Conservation (phyloP, 768 basidiomycete species). For the Macrolepiota dolichaula region DNA sequence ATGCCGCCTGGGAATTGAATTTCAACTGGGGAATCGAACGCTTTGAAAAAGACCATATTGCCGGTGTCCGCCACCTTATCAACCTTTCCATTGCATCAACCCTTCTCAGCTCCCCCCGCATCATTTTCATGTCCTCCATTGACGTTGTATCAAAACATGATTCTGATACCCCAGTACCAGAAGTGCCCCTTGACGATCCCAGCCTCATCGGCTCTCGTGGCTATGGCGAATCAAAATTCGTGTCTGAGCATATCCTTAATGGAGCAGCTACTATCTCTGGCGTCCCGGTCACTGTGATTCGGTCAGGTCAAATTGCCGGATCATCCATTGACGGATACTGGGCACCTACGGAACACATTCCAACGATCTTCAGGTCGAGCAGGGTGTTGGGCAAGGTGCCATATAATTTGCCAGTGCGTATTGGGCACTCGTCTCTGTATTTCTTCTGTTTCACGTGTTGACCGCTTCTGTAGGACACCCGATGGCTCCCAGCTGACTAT, state of each 20-base stretch:
- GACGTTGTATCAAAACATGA: constrained; percentile 3
- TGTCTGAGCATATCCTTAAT: constrained; percentile 8
- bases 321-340: constrained; percentile 10
- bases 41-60: constrained; percentile 11
- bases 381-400: constrained; percentile 8
- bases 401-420: constrained; percentile 8
- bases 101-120: background rate
- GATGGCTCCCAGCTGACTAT: constrained; percentile 12
- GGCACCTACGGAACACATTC: constrained; percentile 12
- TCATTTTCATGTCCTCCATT: constrained; percentile 13
- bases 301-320: constrained; percentile 11
- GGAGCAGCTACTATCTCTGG: background rate
- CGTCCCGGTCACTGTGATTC: constrained; percentile 10
- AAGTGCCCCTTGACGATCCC: constrained; percentile 8
- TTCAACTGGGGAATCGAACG: constrained; percentile 14
- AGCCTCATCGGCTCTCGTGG: background rate
- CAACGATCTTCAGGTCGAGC: constrained; percentile 9
- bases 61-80: constrained; percentile 9
- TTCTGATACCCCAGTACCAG: background rate
- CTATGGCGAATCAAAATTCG: constrained; percentile 10
- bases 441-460: background rate
- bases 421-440: background rate
- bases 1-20: constrained; percentile 15
- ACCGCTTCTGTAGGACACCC: background rate
- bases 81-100: constrained; percentile 6